Evolutionary conservation across 345 rosid genomes (phyloP), one percentile per base, ranked within the genome.

Genomic region (Populus deltoides): DNA sequence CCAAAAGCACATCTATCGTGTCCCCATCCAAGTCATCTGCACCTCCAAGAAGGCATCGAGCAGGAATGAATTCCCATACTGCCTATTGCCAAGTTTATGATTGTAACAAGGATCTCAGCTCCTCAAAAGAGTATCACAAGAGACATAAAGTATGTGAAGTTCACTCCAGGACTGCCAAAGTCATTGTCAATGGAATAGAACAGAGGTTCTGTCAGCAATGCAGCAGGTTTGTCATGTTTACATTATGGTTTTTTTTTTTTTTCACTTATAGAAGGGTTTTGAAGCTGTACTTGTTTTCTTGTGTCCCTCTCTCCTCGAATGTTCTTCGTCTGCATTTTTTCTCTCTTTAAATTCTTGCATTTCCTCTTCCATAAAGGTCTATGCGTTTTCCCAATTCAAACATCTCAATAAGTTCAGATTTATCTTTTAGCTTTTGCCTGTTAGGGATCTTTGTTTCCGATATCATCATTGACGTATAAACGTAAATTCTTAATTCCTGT

Each of bases 171-270:
- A 87, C 92, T 16, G 66, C 90, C 27, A 87, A 75, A 80, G 92
- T 87, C 39, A 80, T 89, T 18, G 92, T 89, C 15, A 87, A 87
- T 35, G 92, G 90, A 59, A 55, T 79, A 13, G 87, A 89, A 39
- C 87, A 89, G 83, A 86, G 92, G 72, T 89, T 89, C 85, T 89
- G 92, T 80, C 92, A 89, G 81, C 92, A 89, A 70, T 89, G 92
- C 68, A 89, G 92, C 85, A 86, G 90, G 92, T 89, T 74, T 45
- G 82, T 65, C 63, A 43, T 25, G 25, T 35, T 33, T 29, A 15
- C 45, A 18, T 36, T 29, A 1, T 31, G 36, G 5, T 15, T 66
- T 36, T 35, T 13, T 31, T 9, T 41, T 9, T 41, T 41, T 11
- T 41, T 41, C 45, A 41, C 13, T 41, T 0, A 13, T 41, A 41